phyloP scores from a whole-genome alignment of 345 rosid genomes.

The Lepidium africanum region DNA sequence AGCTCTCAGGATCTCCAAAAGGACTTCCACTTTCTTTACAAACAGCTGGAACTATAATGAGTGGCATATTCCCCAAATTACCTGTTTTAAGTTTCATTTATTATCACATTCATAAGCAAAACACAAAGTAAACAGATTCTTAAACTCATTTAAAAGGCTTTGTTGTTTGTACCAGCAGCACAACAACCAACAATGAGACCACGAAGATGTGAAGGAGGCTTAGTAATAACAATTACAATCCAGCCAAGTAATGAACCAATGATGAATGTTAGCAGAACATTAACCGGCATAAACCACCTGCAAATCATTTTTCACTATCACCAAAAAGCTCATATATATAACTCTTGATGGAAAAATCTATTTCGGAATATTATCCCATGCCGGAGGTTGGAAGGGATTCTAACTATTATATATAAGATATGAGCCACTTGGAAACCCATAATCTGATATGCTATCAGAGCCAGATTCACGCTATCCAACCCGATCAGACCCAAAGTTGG shows the following conservation, averaged over 20 bases:
- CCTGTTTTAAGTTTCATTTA: slow-evolving; percentile 28
- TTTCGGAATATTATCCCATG: no score
- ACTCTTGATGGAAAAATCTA: background rate
- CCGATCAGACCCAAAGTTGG: no score
- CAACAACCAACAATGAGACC: slow-evolving; percentile 28
- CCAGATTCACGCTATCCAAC: no score
- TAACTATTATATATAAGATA: no score
- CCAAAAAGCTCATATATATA: background rate
- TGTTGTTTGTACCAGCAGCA: slow-evolving; percentile 15
- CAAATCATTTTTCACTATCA: background rate
- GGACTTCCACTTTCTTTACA: slow-evolving; percentile 61
- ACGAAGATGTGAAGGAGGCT: slow-evolving; percentile 36
- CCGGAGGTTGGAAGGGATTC: no score
- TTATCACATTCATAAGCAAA: background rate
- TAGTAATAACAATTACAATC: slow-evolving; percentile 36
- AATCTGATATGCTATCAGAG: no score
- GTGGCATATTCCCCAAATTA: slow-evolving; percentile 55
- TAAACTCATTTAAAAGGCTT: background rate
- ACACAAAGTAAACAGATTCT: background rate
- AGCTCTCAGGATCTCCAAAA: slow-evolving; percentile 50
- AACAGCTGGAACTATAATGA: slow-evolving; percentile 55
- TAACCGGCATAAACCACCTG: slow-evolving; percentile 69
- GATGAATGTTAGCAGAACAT: slow-evolving; percentile 44
- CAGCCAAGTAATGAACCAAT: slow-evolving; percentile 43
- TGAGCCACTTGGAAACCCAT: no score